Evolutionary conservation across 257 asterid genomes (phyloP), one percentile per base, ranked within the genome.

Genomic region (Fraxinus anomala): DNA sequence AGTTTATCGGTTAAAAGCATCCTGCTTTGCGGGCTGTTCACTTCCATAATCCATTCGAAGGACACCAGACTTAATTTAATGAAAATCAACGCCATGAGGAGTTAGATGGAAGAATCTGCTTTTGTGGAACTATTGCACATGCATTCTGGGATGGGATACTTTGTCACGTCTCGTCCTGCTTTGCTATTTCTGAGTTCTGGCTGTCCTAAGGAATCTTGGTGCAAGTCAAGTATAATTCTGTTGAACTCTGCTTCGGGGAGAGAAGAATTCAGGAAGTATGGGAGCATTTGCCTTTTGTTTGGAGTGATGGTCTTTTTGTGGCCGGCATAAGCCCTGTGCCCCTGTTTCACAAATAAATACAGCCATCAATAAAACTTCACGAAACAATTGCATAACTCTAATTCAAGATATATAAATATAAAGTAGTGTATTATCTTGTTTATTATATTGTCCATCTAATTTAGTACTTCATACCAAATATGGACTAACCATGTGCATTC

Each of bases 291-390:
- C 77, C 99, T 86, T 87, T 95, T 95, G 89, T 95, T 95, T 6
- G 99, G 99, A n/a, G 89, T 89, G 65, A 95, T 91, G 5, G 94
- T 95, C 87, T 95, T 95, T 56, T 83, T 95, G 90, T 93, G 99
- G 80, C 98, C 99, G 51, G 90, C 93, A 80, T 89, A 95, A 4
- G 98, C 98, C 79, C 99, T 86, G 17, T 93, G 91, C 30, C 99
- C 99, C 96, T 93, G 89, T 79, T 81, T 68, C 63, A 75, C 8
- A 83, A 40, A 69, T 47, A 77, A 68, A 42, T 33, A 28, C 54
- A 28, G 2, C 2, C 31, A 34, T 39, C 68, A 51, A 47, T 34
- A 26, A 6, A 59, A 59, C 61, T 49, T 49, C 19, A 49, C 21
- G 4, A 14, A 49, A 17, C 23, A 49, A 49, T 16, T 49, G 4